Evolutionary conservation across 768 basidiomycete species (phyloP).

Genomic region (Auricularia heimuer): DNA sequence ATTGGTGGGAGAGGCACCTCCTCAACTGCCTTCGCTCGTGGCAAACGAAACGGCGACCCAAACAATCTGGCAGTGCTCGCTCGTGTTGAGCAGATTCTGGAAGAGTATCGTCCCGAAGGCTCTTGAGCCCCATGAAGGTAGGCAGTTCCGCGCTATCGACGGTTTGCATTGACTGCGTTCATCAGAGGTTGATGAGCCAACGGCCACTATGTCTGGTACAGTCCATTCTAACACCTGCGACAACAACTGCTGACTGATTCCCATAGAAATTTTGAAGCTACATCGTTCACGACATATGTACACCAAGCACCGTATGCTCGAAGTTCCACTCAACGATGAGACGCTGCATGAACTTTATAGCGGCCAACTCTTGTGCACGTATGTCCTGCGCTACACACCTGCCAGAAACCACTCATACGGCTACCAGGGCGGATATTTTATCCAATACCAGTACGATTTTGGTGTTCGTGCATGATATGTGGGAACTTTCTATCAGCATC

Average conservation of each 20-base stretch:
- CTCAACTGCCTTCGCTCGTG: constrained; percentile 56
- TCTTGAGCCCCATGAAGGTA: constrained; percentile 76
- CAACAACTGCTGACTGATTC: constrained; percentile 4
- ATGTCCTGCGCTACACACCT: constrained; percentile 21
- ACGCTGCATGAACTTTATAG: constrained; percentile 65
- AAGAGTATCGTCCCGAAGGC: constrained; percentile 72
- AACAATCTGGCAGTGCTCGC: constrained; percentile 81
- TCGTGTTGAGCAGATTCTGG: constrained; percentile 87
- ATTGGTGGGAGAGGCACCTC: constrained; percentile 85
- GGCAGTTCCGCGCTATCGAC: not conserved
- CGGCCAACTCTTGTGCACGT: constrained; percentile 87
- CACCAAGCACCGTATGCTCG: constrained; percentile 65
- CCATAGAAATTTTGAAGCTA: constrained; percentile 71
- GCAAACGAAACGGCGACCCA: constrained; percentile 79
- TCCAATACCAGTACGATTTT: constrained; percentile 61
- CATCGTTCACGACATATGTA: constrained; percentile 82
- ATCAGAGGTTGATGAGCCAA: constrained; percentile 50
- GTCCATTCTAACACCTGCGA: constrained; percentile 1
- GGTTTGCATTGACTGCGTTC: not conserved
- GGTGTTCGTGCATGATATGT: constrained; percentile 94
- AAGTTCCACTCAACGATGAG: constrained; percentile 61
- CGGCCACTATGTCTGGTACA: constrained; percentile 60
- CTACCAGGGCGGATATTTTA: constrained; percentile 61
- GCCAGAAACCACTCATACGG: constrained; percentile 1
- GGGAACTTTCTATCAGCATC: constrained; percentile 21